Evolutionary conservation across 768 basidiomycete species (phyloP).

Genomic region (Termitomyces heimii): DNA sequence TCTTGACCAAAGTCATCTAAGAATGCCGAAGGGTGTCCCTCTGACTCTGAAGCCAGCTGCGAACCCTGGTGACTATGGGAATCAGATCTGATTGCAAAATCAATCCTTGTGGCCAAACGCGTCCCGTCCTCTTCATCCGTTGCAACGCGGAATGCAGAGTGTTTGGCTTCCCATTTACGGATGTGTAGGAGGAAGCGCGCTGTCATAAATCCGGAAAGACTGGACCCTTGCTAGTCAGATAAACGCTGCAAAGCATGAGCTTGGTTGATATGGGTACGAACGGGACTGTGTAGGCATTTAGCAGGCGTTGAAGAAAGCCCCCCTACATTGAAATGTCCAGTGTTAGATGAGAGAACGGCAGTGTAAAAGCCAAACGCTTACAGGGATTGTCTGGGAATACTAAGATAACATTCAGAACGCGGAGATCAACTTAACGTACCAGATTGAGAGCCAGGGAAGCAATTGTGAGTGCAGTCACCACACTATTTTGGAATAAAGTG

Average conservation of each 20-base stretch:
- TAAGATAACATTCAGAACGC: not conserved
- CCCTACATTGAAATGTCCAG: not conserved
- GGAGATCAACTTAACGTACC: not conserved
- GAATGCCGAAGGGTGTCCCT: not conserved
- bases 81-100: not conserved
- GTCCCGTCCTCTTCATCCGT: not conserved
- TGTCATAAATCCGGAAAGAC: constrained; percentile 1
- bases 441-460: not conserved
- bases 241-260: not conserved
- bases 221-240: not conserved
- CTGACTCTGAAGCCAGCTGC: not conserved
- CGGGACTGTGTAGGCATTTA: not conserved
- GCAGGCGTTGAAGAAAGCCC: not conserved
- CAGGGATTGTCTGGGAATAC: not conserved
- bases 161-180: not conserved
- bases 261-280: not conserved
- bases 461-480: not conserved
- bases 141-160: not conserved
- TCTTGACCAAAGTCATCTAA: not conserved
- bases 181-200: not conserved
- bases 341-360: not conserved
- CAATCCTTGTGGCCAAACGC: not conserved
- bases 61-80: not conserved
- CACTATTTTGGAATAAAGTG: not conserved
- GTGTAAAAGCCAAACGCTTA: not conserved